Evolutionary conservation across 2,329 filamentous ascomycete species (phyloP), one percentile per base, ranked within the genome.

Genomic region (Gyromitra esculenta): DNA sequence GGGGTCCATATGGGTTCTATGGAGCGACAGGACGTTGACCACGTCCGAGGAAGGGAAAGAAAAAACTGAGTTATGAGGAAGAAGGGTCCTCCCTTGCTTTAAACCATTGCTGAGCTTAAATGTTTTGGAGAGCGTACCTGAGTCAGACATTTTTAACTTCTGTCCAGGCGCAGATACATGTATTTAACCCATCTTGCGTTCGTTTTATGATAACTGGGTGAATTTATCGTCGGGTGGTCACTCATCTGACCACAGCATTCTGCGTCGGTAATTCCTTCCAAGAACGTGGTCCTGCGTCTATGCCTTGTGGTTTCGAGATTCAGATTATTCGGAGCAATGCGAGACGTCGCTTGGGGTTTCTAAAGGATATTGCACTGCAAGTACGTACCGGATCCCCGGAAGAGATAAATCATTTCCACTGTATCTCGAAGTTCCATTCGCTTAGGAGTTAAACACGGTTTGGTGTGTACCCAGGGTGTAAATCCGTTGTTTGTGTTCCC

Each of bases 291-390:
- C 18, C 39, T 8, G n/a, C 21, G 25, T 21, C 35, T 57, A 21
- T 60, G 37, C 41, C 63, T 60, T 37, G 35, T 69, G 41, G 43
- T 54, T 56, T 35, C n/a, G 45, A 39, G 35, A 60, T 59, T 39
- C 60, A 31, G 25, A 39, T 45, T 39, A 60, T 60, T n/a, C 41
- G 31, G 50, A 37, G 52, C 65, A 59, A 68, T 59, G 59, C 59
- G 64, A 69, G 48, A 63, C 45, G 48, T 65, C 72, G 65, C 72
- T 64, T 75, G 39, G 57, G 59, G 45, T 57, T 57, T 56, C 64
- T 37, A 48, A 43, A 67, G 48, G 45, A 56, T 56, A 50, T 62
- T 31, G 57, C 43, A 50, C 62, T 66, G 31, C 39, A 72, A 48
- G 25, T 43, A 52, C 43, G 35, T 50, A 50, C 56, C 63, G 21